A percentile compares a stretch with the other conserved stretches of the same genome.
These are phyloP conservation scores for Cicer pinnatifidum DNA, from an alignment of 306 rosid genomes.

Conservation along the genomic window DNA sequence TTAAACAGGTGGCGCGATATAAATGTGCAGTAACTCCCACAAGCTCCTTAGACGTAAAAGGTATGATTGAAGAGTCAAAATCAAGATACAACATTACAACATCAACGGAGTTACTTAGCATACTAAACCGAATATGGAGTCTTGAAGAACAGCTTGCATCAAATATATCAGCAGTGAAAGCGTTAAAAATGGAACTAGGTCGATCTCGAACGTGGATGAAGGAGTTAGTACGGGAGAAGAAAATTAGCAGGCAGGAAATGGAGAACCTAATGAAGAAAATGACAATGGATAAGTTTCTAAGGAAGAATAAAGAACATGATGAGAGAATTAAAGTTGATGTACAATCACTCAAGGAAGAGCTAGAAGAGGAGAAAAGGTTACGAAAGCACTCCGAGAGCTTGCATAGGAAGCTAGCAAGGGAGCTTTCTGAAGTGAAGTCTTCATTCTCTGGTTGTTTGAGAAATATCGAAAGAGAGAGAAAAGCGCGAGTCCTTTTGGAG, in stretches of 20 bases:
- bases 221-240: conserved; percentile 60
- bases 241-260: conserved; percentile 53
- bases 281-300: conserved; percentile 47
- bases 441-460: conserved; percentile 61
- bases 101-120: conserved; percentile 61
- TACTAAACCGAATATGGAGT: conserved; percentile 70
- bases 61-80: conserved; percentile 52
- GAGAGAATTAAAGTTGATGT: conserved; percentile 51
- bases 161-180: conserved; percentile 53
- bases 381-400: conserved; percentile 67
- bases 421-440: conserved; percentile 64
- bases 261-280: conserved; percentile 54
- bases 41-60: conserved; percentile 52
- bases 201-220: conserved; percentile 52
- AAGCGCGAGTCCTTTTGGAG: conserved; percentile 70
- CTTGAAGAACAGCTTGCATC: conserved; percentile 75
- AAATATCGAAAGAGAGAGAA: conserved; percentile 76
- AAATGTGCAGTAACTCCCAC: conserved; percentile 50
- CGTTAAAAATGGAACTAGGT: conserved; percentile 62
- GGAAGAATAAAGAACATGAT: conserved; percentile 54
- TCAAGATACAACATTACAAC: conserved; percentile 52
- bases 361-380: conserved; percentile 71
- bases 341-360: conserved; percentile 56
- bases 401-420: conserved; percentile 65
- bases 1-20: conserved; percentile 56